Base-by-base conservation (phyloP, 2,329 filamentous ascomycete species). In the Rhynchosporium graminicola region DNA sequence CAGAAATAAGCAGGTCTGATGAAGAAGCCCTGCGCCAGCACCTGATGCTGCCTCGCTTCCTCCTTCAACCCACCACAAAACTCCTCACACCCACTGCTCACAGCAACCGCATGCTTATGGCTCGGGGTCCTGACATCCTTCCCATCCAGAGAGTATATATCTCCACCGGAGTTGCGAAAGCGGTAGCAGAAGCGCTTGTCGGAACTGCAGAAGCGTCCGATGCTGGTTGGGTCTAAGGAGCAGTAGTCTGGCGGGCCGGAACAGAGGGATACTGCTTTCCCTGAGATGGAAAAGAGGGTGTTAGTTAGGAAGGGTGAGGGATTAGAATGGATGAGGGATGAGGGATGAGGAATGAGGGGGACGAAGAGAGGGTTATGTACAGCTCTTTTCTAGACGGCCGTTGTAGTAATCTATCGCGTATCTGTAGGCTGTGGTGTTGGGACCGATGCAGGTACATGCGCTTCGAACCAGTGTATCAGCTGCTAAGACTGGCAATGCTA, bases 101-200 rank as follows among this genome's bases (percentile, higher is more conserved):
- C 45, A 26, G 5, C 10, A 1, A 47, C 45, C 45, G 45, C n/a
- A 7, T 26, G 20, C n/a, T 47, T 47, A 20, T 20, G 20, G 20
- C 20, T 20, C 45, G 45, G 45, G n/a, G 10, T 26, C 2, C 45
- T n/a, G n/a, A 47, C 45, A 47, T 47, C 20, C 45, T 47, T 47
- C 20, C 45, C 45, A 47, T 47, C 45, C 5, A 47, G 15, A n/a
- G 45, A 47, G 7, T 47, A 47, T 47, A 5, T 47, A 28, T 47
- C 45, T 7, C 45, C 45, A 8, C 3, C 28, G 5, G 20, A n/a
- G 20, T 47, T 47, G n/a, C 45, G 45, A 12, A 47, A 47, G 2
- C 45, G 45, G 20, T 47, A 47, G 10, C 45, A 47, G 45, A 47
- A 47, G 20, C 45, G 45, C 20, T 47, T 47, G 20, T 47, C 45